Conservation (phyloP, 768 basidiomycete species). For the Suillus placidus region DNA sequence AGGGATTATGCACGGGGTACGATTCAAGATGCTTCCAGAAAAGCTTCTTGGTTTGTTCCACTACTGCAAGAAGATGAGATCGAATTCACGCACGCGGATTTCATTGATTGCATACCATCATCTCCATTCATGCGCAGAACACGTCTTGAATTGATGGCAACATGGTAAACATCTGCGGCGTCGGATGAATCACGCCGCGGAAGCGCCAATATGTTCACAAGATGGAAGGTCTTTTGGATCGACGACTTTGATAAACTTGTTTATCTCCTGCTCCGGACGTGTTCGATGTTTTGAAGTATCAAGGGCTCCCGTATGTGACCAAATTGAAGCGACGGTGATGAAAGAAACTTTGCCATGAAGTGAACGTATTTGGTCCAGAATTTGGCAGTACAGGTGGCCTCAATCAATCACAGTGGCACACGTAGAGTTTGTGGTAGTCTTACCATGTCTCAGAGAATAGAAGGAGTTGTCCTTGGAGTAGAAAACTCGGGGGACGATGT, state of each 20-base stretch:
- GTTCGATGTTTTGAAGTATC: conserved; percentile 38
- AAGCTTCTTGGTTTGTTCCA: conserved; percentile 4
- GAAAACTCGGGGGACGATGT: conserved; percentile 2
- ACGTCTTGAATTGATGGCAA: neutral
- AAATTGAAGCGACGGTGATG: conserved; percentile 38
- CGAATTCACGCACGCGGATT: neutral
- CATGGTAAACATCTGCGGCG: neutral
- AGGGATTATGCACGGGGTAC: conserved; percentile 17
- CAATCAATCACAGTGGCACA: no score
- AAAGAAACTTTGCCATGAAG: no score
- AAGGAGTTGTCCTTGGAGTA: neutral
- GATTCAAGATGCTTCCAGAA: conserved; percentile 22
- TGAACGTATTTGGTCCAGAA: no score
- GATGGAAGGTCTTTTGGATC: conserved; percentile 33
- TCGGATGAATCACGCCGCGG: conserved; percentile 9
- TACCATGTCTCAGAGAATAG: conserved; percentile 3
- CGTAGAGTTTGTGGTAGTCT: no score
- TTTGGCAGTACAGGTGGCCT: no score
- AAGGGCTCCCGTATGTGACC: conserved; percentile 41
- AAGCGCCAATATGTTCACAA: conserved; percentile 44
- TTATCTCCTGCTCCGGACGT: no score
- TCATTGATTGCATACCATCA: neutral
- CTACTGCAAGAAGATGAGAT: neutral
- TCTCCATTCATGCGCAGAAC: neutral
- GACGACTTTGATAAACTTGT: conserved; percentile 35